These are phyloP conservation scores for Diaporthe aspalathi DNA, from an alignment of 2,329 filamentous ascomycete species.

Conservation along the genomic window DNA sequence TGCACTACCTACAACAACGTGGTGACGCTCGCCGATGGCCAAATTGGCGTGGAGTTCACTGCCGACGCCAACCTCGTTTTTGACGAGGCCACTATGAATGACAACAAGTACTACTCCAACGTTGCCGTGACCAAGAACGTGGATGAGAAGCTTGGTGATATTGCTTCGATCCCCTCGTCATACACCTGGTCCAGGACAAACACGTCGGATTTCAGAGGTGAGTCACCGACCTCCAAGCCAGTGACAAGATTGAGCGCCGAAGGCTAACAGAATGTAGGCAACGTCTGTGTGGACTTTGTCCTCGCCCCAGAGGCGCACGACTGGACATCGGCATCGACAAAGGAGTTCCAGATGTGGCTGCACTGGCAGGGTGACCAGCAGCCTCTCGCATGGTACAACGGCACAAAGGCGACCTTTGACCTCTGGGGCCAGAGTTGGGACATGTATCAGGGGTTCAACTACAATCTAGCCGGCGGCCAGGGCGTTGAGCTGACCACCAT, in stretches of 20 bases:
- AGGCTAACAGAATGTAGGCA: slow-evolving; percentile 3
- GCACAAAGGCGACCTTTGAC: slow-evolving; percentile 33
- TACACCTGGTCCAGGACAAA: slow-evolving; percentile 34
- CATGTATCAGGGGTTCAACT: slow-evolving; percentile 35
- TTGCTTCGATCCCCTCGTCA: slow-evolving; percentile 24
- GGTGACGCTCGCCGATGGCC: slow-evolving; percentile 25
- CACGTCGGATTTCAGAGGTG: slow-evolving; percentile 28
- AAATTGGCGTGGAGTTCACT: slow-evolving; percentile 25
- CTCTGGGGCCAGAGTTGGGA: slow-evolving; percentile 32
- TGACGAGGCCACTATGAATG: slow-evolving; percentile 30
- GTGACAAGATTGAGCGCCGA: not conserved
- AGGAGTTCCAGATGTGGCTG: slow-evolving; percentile 34
- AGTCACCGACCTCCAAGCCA: not conserved
- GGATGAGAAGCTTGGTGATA: slow-evolving; percentile 24
- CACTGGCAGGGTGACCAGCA: slow-evolving; percentile 34
- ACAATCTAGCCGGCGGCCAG: slow-evolving; percentile 26
- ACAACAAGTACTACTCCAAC: slow-evolving; percentile 36
- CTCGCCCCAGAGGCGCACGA: slow-evolving; percentile 23
- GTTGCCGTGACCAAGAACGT: slow-evolving; percentile 25
- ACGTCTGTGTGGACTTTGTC: slow-evolving; percentile 28
- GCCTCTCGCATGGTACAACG: slow-evolving; percentile 33
- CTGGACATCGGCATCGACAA: slow-evolving; percentile 28
- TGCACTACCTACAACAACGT: slow-evolving; percentile 35
- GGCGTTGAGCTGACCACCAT: slow-evolving; percentile 33
- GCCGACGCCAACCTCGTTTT: slow-evolving; percentile 32